Base-by-base conservation (phyloP, 495 filamentous ascomycete genomes). In the Umbilicaria muhlenbergii region DNA sequence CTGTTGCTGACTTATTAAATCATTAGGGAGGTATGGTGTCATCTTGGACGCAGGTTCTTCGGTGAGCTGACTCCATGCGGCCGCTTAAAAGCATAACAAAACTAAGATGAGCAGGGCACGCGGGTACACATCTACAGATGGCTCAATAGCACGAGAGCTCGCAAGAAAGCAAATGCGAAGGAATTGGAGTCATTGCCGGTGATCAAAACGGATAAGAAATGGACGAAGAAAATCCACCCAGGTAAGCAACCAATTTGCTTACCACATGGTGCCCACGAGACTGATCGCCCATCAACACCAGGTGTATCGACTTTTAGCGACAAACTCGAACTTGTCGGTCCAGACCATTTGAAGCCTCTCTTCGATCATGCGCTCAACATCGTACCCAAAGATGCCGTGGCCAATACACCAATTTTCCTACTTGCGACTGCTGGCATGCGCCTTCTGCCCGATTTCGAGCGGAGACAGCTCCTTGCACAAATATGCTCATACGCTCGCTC, bases 351-450 rank as follows among this genome's bases (percentile, higher is more conserved):
- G 5, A 70, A 82, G 33, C 58, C 73, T 32, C 69, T 98, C 8
- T 67, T 96, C 38, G 69, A 81, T n/a, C 86, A 89, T 61, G 91
- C 92, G 16, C 73, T 82, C 42, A 66, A 78, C n/a, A 63, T 79
- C 21, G 79, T 98, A n/a, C 91, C 91, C 17, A 61, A 67, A 15
- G 71, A 86, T 39, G 81, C 84, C 51, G 71, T 86, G 34, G 69
- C 75, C 41, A 76, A 91, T 41, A 96, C 91, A 0, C 92, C 91
- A 2, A 75, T 99, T 18, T 99, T 94, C 53, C 65, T 99, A 28
- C 82, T 96, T 49, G 91, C 91, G 28, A 99, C 91, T 4, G 91
- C 91, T n/a, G 91, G 91, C 17, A 86, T 99, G 80, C 81, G 91
- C 36, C 67, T 99, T 12, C 70, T 99, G n/a, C 78, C 78, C 15